Percentiles rank a stretch among this genome's conserved stretches.
These are phyloP conservation scores for Coffea canephora DNA, from an alignment of 257 asterid genomes.

Conservation along the genomic window DNA sequence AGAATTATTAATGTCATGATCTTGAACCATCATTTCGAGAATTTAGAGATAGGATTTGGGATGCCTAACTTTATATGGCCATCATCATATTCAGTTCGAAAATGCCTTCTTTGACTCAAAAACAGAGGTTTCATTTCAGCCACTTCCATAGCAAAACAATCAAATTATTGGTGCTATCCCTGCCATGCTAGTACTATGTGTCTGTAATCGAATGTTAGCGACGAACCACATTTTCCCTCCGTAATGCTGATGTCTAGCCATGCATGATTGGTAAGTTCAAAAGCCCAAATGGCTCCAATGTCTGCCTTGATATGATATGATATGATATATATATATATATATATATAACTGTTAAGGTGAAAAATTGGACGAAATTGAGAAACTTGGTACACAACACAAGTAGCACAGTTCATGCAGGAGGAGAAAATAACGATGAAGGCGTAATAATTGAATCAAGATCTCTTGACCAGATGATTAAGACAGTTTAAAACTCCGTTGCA, in stretches of 20 bases:
- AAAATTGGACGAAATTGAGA: background rate
- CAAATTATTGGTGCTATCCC: background rate
- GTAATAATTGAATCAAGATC: background rate
- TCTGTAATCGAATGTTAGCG: background rate
- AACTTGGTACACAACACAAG: too few species aligned
- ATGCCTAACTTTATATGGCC: constrained; percentile 6
- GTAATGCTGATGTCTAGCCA: background rate
- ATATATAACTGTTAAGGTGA: background rate
- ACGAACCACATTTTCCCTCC: background rate
- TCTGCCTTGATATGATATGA: background rate
- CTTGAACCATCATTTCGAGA: constrained; percentile 7
- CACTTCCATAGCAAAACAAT: background rate
- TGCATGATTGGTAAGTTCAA: too few species aligned
- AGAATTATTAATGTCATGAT: constrained; percentile 5
- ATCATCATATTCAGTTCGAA: constrained; percentile 11
- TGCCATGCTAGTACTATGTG: background rate
- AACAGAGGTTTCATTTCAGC: background rate
- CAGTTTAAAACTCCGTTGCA: background rate
- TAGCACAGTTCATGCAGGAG: background rate
- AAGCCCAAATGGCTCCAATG: background rate
- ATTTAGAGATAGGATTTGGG: background rate
- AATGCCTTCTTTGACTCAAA: constrained; percentile 2
- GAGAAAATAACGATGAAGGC: background rate
- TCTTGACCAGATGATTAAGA: background rate
- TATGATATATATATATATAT: too few species aligned